These are phyloP conservation scores for Exophiala viscosa DNA, from an alignment of 2,329 filamentous ascomycete genomes.

Conservation along the genomic window DNA sequence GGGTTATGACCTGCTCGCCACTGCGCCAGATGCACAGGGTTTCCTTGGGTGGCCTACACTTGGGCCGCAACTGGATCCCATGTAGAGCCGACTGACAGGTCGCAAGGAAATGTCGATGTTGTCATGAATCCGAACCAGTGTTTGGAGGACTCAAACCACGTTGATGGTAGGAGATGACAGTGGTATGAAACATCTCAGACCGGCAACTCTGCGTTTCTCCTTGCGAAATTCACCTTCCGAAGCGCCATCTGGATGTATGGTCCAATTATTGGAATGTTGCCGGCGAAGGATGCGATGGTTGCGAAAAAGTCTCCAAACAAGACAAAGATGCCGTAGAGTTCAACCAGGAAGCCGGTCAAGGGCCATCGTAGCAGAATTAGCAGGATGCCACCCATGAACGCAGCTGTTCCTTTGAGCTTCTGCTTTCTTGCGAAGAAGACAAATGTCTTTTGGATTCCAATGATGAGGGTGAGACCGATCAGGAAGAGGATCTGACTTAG, in stretches of 20 bases:
- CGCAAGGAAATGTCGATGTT: too few species aligned
- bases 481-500: constrained; percentile 82
- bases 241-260: constrained; percentile 75
- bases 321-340: constrained; percentile 87
- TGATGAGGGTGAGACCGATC: constrained; percentile 91
- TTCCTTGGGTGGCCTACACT: constrained; percentile 18
- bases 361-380: constrained; percentile 90
- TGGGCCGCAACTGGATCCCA: constrained; percentile 7
- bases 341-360: constrained; percentile 81
- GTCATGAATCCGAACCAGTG: too few species aligned
- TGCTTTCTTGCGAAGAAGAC: constrained; percentile 92
- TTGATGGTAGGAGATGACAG: too few species aligned
- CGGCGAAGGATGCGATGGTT: constrained; percentile 83
- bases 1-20: constrained; percentile 28
- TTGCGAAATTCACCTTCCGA: constrained; percentile 65
- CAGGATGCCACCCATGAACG: constrained; percentile 76
- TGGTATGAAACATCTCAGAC: constrained; percentile 53
- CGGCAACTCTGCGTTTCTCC: constrained; percentile 72
- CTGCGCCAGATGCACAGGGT: constrained; percentile 22
- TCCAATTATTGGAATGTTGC: constrained; percentile 78
- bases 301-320: constrained; percentile 95
- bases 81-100: too few species aligned
- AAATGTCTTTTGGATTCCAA: constrained; percentile 85
- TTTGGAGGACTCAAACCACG: too few species aligned
- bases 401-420: constrained; percentile 85